These are phyloP conservation scores for Pleomassaria siparia DNA, from an alignment of 2,329 filamentous ascomycete genomes.

Conservation along the genomic window DNA sequence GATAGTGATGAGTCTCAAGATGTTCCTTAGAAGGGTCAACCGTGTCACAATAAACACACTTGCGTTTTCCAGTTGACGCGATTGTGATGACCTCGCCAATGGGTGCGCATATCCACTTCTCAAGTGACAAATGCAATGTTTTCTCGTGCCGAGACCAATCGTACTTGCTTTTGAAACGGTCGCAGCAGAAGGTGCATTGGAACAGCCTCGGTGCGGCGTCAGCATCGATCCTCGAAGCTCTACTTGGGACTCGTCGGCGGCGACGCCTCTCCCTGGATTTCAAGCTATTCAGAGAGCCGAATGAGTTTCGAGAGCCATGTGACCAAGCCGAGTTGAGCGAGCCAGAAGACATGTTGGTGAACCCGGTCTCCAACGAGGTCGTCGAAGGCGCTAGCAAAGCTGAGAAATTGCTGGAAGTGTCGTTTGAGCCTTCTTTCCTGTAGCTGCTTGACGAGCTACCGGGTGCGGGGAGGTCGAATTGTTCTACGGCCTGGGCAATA, in stretches of 20 bases:
- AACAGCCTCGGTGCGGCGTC: slow-evolving; percentile 29
- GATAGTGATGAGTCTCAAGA: slow-evolving; percentile 61
- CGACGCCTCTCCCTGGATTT: slow-evolving; percentile 58
- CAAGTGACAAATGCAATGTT: slow-evolving; percentile 41
- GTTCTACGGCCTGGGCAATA: slow-evolving; percentile 62
- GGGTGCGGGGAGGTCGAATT: slow-evolving; percentile 34
- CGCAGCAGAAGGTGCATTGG: slow-evolving; percentile 45
- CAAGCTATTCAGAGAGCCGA: slow-evolving; percentile 58
- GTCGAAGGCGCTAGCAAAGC: slow-evolving; percentile 55
- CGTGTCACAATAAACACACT: slow-evolving; percentile 62
- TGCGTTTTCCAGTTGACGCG: slow-evolving; percentile 57
- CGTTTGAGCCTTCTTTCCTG: slow-evolving; percentile 54
- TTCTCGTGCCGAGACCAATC: slow-evolving; percentile 47
- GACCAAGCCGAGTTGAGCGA: slow-evolving; percentile 60
- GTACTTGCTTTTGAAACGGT: slow-evolving; percentile 44
- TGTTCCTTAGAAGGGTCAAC: slow-evolving; percentile 58
- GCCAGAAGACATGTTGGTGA: slow-evolving; percentile 52
- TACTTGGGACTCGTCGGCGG: slow-evolving; percentile 52
- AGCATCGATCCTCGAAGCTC: slow-evolving; percentile 30
- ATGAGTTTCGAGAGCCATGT: slow-evolving; percentile 58
- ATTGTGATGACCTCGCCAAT: slow-evolving; percentile 59
- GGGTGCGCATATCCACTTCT: slow-evolving; percentile 58
- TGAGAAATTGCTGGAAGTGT: slow-evolving; percentile 51
- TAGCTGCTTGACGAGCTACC: slow-evolving; percentile 42
- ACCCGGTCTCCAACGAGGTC: slow-evolving; percentile 56